A percentile compares a stretch with the other conserved stretches of the same genome.
These are phyloP conservation scores for Crithidia expoeki DNA, from an alignment of 208 protist genomes.

Conservation along the genomic window DNA sequence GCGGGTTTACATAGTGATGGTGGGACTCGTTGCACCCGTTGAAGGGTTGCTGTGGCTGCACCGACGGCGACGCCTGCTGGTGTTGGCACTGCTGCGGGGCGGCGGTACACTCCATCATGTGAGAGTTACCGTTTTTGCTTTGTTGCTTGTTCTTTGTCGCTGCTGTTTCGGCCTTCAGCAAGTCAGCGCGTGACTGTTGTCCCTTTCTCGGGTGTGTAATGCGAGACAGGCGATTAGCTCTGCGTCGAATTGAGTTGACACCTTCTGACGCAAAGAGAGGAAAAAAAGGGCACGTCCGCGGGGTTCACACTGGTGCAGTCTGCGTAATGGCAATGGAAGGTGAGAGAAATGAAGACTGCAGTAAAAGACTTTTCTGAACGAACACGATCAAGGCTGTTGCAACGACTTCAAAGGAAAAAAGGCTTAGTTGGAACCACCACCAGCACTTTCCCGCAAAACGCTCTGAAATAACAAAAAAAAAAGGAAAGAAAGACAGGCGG, in stretches of 20 bases:
- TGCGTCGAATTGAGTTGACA: too few species aligned
- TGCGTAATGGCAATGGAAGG: too few species aligned
- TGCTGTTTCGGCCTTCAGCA: background rate
- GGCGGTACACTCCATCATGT: conserved; percentile 3
- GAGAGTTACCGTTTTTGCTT: background rate
- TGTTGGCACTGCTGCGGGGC: background rate
- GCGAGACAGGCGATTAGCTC: too few species aligned
- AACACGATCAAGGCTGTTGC: too few species aligned
- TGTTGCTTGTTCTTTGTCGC: background rate
- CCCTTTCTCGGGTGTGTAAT: too few species aligned
- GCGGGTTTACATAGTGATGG: conserved; percentile 46
- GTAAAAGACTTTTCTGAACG: background rate
- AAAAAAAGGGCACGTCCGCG: background rate
- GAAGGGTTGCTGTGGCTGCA: background rate
- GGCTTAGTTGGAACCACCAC: too few species aligned
- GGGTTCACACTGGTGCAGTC: background rate
- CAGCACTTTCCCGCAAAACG: too few species aligned
- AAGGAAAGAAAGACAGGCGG: background rate
- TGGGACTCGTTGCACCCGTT: background rate
- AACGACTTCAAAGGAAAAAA: too few species aligned
- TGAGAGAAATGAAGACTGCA: background rate
- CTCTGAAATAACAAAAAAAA: background rate
- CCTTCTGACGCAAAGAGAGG: background rate
- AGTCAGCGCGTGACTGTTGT: too few species aligned
- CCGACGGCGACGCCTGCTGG: background rate